Percentiles rank a stretch among this genome's conserved stretches.
Conservation (phyloP, 257 asterid species). For the Petunia axillaris region DNA sequence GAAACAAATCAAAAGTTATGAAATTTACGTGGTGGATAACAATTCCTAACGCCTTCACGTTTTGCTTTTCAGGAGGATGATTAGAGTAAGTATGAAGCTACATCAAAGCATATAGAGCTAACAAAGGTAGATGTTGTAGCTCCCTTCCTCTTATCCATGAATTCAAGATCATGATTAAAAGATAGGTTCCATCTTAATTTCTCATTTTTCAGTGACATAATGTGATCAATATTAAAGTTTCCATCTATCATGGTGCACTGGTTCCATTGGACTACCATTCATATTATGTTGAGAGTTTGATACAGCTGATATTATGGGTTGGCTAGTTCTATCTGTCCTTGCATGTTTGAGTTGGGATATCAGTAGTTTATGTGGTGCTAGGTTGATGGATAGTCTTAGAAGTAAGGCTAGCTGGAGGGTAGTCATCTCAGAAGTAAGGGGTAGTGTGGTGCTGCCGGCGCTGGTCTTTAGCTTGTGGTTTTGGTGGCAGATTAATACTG, state of each 20-base stretch:
- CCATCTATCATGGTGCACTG: no score
- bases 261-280: not conserved
- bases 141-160: no score
- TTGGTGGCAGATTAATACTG: no score
- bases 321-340: no score
- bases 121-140: not conserved
- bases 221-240: not conserved
- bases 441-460: no score
- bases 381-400: no score
- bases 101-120: constrained; percentile 62
- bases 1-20: constrained; percentile 2
- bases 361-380: no score
- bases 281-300: not conserved
- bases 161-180: no score
- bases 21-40: not conserved
- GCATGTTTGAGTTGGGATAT: no score
- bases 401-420: no score
- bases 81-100: constrained; percentile 70
- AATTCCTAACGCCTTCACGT: constrained; percentile 35
- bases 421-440: no score
- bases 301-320: not conserved
- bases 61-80: constrained; percentile 31
- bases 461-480: no score
- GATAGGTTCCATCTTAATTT: not conserved
- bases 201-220: not conserved